These are phyloP conservation scores for Lactarius sp. DNA, from an alignment of 768 basidiomycete genomes.

Conservation along the genomic window DNA sequence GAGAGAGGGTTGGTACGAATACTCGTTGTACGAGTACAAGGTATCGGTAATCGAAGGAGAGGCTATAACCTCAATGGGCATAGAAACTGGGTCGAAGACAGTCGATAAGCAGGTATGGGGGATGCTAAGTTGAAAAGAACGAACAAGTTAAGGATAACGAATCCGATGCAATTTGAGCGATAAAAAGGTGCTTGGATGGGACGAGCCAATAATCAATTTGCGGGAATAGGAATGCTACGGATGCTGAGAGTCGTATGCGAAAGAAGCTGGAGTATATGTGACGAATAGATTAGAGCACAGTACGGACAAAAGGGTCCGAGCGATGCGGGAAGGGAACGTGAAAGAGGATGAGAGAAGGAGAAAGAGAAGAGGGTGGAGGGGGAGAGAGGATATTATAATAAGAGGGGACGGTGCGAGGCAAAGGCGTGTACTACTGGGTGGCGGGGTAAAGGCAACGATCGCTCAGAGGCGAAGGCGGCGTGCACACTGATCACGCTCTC, in stretches of 20 bases:
- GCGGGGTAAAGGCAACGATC: constrained; percentile 49
- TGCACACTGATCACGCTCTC: background rate
- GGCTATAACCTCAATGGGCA: constrained; percentile 66
- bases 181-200: constrained; percentile 42
- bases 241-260: constrained; percentile 31
- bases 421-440: constrained; percentile 28
- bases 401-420: constrained; percentile 16
- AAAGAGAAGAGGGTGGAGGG: background rate
- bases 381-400: constrained; percentile 17
- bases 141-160: constrained; percentile 50
- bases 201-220: constrained; percentile 48
- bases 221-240: constrained; percentile 39
- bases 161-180: constrained; percentile 45
- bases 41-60: constrained; percentile 40
- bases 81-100: constrained; percentile 41
- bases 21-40: constrained; percentile 34
- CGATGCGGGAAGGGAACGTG: constrained; percentile 13
- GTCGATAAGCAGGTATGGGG: constrained; percentile 29
- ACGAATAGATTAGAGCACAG: constrained; percentile 28
- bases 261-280: constrained; percentile 21
- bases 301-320: constrained; percentile 33
- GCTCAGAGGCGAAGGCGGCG: constrained; percentile 1
- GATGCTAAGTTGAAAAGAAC: constrained; percentile 24
- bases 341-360: constrained; percentile 17
- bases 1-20: constrained; percentile 33